phyloP scores from a whole-genome alignment of 441 rosid species.

The Manihot esculenta region DNA sequence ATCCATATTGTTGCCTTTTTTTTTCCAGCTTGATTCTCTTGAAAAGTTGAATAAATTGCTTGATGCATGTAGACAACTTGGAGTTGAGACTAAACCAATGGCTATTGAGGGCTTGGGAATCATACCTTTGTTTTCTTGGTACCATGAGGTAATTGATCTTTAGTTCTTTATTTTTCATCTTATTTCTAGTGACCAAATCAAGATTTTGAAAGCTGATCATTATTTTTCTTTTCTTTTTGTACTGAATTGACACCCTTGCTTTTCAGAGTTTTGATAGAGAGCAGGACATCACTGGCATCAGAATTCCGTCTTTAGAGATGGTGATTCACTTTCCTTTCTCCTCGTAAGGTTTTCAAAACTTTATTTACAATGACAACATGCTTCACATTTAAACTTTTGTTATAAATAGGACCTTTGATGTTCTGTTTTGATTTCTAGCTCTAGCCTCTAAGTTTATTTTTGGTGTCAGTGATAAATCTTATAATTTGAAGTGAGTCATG shows the following conservation, averaged over 20 bases:
- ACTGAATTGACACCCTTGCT: constrained; percentile 11
- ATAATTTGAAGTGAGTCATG: neutral
- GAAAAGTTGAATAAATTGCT: constrained; percentile 63
- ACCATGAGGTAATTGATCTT: constrained; percentile 55
- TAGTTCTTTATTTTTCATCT: neutral
- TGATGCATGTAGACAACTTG: constrained; percentile 53
- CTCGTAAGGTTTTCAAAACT: constrained; percentile 36
- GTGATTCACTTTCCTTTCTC: constrained; percentile 56
- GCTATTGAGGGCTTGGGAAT: constrained; percentile 49
- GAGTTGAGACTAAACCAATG: constrained; percentile 51
- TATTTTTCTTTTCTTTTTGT: neutral
- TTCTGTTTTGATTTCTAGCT: neutral
- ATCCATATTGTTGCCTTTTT: neutral
- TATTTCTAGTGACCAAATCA: neutral
- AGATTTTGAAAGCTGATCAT: neutral
- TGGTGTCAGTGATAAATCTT: neutral
- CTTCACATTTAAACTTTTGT: neutral
- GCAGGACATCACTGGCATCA: constrained; percentile 44
- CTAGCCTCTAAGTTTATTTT: neutral
- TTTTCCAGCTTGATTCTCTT: constrained; percentile 54
- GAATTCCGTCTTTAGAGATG: constrained; percentile 60
- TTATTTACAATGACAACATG: neutral
- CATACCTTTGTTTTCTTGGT: constrained; percentile 66
- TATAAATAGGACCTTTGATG: neutral
- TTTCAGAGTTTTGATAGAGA: constrained; percentile 65